Percentiles rank a stretch among this genome's conserved stretches.
Evolutionary conservation across 2,329 filamentous ascomycete species (phyloP).

Genomic region (Aspergillus aculeatinus): DNA sequence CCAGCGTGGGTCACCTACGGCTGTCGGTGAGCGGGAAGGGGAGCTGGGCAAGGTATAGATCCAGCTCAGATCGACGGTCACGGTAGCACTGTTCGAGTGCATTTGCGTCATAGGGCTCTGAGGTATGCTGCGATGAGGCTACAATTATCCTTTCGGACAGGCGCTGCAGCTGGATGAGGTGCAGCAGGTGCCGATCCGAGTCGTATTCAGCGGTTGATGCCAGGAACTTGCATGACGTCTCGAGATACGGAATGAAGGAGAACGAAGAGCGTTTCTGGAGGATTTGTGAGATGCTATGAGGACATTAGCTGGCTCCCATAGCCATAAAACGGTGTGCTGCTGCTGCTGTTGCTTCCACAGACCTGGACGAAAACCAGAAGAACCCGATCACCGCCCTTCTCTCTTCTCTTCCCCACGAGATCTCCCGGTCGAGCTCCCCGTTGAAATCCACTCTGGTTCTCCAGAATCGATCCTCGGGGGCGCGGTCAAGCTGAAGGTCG

Average conservation of each 20-base stretch:
- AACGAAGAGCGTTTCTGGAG: conserved; percentile 14
- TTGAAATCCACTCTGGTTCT: conserved; percentile 21
- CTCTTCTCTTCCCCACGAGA: conserved; percentile 39
- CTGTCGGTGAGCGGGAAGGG: not conserved
- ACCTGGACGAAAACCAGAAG: conserved; percentile 47
- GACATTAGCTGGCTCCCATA: not conserved
- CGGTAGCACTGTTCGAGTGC: not conserved
- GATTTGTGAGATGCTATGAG: conserved; percentile 10
- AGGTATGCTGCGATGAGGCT: not conserved
- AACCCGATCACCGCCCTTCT: conserved; percentile 46
- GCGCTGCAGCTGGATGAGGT: conserved; percentile 17
- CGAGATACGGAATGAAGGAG: conserved; percentile 10
- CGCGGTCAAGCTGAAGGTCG: conserved; percentile 33
- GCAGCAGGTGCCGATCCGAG: conserved; percentile 11
- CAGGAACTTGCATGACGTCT: conserved; percentile 7
- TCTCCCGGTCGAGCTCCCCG: not conserved
- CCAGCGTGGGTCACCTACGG: not conserved
- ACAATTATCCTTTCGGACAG: conserved; percentile 11
- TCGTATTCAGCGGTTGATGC: conserved; percentile 12
- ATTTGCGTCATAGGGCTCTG: no score
- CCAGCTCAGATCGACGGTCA: conserved; percentile 1
- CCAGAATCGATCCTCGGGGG: conserved; percentile 27
- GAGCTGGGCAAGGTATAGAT: not conserved
- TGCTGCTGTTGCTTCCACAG: not conserved
- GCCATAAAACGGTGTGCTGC: not conserved